phyloP scores from a whole-genome alignment of 768 basidiomycete genomes.

The Naematelia encephala region DNA sequence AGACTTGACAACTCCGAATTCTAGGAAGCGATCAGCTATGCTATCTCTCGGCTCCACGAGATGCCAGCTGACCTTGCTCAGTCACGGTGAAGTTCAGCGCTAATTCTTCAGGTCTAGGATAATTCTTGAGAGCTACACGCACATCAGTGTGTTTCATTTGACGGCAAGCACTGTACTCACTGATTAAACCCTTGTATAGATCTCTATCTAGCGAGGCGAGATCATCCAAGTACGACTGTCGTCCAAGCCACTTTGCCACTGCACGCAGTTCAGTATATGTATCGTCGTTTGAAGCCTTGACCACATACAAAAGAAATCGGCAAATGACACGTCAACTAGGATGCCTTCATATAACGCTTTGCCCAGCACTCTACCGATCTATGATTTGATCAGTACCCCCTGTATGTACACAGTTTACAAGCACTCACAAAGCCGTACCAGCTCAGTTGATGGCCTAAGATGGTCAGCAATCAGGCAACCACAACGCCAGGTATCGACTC shows the following conservation, averaged over 20 bases:
- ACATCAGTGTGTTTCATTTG: not conserved
- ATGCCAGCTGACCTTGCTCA: slow-evolving; percentile 65
- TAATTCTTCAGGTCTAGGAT: slow-evolving; percentile 78
- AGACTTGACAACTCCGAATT: slow-evolving; percentile 73
- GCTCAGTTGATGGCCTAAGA: slow-evolving; percentile 69
- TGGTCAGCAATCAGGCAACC: not conserved
- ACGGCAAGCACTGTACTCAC: slow-evolving; percentile 20
- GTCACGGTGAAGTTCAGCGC: slow-evolving; percentile 85
- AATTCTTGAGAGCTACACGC: slow-evolving; percentile 78
- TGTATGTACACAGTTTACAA: slow-evolving; percentile 55
- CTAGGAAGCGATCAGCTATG: slow-evolving; percentile 42
- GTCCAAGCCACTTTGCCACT: slow-evolving; percentile 75
- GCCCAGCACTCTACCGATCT: slow-evolving; percentile 83
- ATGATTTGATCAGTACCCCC: not conserved
- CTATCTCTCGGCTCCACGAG: not conserved
- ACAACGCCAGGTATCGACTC: slow-evolving; percentile 41
- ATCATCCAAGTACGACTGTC: slow-evolving; percentile 88
- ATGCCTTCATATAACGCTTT: slow-evolving; percentile 97
- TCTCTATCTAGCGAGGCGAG: slow-evolving; percentile 86
- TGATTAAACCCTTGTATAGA: slow-evolving; percentile 84
- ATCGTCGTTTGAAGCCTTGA: too few species aligned
- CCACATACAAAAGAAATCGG: slow-evolving; percentile 82
- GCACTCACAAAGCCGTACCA: slow-evolving; percentile 61
- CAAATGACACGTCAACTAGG: slow-evolving; percentile 89
- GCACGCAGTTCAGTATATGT: too few species aligned